Evolutionary conservation across 2,329 filamentous ascomycete species (phyloP), one percentile per base, ranked within the genome.

Genomic region (Colletotrichum tofieldiae): DNA sequence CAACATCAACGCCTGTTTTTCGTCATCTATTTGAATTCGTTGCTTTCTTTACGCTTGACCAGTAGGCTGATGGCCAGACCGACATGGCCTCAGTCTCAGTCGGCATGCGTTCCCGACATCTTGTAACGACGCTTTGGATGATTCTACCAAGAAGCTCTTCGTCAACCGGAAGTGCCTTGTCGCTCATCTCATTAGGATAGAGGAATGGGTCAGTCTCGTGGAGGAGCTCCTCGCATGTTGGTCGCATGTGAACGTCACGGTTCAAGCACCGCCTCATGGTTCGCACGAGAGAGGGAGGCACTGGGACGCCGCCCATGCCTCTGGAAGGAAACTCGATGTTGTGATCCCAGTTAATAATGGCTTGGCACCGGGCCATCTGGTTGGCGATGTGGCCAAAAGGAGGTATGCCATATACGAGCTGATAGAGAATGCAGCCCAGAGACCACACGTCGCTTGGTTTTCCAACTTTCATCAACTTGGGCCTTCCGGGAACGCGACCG

Each of bases 381-480:
- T 96, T 96, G 71, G 90, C 86, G 76, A 99, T 97, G 79, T 98
- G 95, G 18, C 93, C 95, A 79, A 99, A 99, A 0, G 96, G 96
- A 4, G 94, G 93, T n/a, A 93, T 89, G n/a, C 96, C 96, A 79
- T 99, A 99, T 0, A 96, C 94, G 93, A 99, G 97, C 80, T 98
- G 96, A 84, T 97, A 99, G 18, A 99, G 86, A 73, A 99, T 98
- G 79, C 96, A 99, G 23, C 96, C 96, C 18, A 99, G 84, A 80
- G 93, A 96, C 96, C 96, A 99, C 23, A 99, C 92, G 81, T 99
- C 96, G 76, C 93, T 96, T 8, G 96, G 94, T 79, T 98, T 98
- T 72, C 96, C 97, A 8, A 99, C 87, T 81, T 98, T 98, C 92
- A 98, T 96, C 72, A 98, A 87, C 81, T 95, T 97, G 18, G 90